Percentiles rank a stretch among this genome's conserved stretches.
Conservation (phyloP, 2,329 filamentous ascomycete genomes). For the Xylariaceae sp. region DNA sequence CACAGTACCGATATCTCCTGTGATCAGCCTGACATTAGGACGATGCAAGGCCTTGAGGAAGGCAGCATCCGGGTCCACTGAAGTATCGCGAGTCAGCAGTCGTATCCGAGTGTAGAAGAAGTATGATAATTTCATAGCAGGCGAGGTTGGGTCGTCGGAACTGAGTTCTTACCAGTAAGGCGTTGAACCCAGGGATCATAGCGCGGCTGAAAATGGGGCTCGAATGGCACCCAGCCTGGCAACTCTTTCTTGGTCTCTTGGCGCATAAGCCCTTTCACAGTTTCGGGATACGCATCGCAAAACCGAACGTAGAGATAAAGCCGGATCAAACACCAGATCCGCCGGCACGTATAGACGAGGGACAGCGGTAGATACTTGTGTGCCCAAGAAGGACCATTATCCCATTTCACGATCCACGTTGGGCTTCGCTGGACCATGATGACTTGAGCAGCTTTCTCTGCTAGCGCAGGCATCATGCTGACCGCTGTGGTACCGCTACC, state of each 20-base stretch:
- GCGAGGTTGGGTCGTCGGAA: too few species aligned
- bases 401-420: constrained; percentile 45
- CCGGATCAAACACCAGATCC: too few species aligned
- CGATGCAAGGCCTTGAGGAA: constrained; percentile 35
- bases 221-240: too few species aligned
- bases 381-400: too few species aligned
- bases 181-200: constrained; percentile 62
- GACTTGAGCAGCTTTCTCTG: constrained; percentile 55
- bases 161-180: constrained; percentile 47
- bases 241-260: too few species aligned
- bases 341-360: too few species aligned
- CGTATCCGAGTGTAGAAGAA: too few species aligned
- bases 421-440: constrained; percentile 80
- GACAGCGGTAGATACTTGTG: too few species aligned
- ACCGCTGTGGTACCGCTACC: constrained; percentile 74
- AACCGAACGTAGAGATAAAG: not conserved
- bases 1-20: constrained; percentile 37
- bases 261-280: too few species aligned
- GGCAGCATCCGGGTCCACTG: constrained; percentile 37
- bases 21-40: constrained; percentile 29
- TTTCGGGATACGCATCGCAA: too few species aligned
- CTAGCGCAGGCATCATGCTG: constrained; percentile 65
- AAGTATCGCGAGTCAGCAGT: too few species aligned
- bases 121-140: too few species aligned
- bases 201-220: constrained; percentile 47